phyloP scores from a whole-genome alignment of 495 filamentous ascomycete species.

The Talaromyces thailandensis region DNA sequence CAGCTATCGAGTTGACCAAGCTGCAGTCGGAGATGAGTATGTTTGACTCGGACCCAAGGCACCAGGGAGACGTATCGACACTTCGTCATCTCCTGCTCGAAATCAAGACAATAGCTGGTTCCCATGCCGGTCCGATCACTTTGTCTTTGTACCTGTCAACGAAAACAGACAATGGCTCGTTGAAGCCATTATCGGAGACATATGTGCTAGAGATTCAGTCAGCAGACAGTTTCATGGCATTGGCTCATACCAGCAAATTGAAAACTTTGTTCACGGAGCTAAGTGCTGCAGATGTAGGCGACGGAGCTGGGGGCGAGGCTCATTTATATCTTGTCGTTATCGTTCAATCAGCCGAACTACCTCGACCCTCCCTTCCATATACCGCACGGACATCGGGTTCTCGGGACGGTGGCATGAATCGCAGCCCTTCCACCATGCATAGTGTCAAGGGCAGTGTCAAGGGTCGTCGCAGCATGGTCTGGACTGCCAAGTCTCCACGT shows the following conservation, averaged over 20 bases:
- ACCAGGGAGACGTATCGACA: slow-evolving; percentile 56
- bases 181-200: slow-evolving; percentile 69
- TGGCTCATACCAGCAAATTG: slow-evolving; percentile 52
- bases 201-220: slow-evolving; percentile 73
- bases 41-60: slow-evolving; percentile 65
- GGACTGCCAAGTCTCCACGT: slow-evolving; percentile 41
- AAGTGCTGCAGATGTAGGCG: slow-evolving; percentile 72
- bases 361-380: slow-evolving; percentile 25
- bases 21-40: slow-evolving; percentile 95
- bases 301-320: slow-evolving; percentile 52
- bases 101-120: slow-evolving; percentile 68
- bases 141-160: slow-evolving; percentile 73
- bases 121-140: slow-evolving; percentile 60
- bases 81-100: slow-evolving; percentile 82
- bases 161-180: slow-evolving; percentile 48
- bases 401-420: slow-evolving; percentile 28
- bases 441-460: slow-evolving; percentile 35
- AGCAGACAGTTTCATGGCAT: slow-evolving; percentile 52
- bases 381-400: slow-evolving; percentile 22
- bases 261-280: slow-evolving; percentile 86
- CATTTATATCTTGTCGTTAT: slow-evolving; percentile 81
- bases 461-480: slow-evolving; percentile 76
- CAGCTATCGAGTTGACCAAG: slow-evolving; percentile 80
- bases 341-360: slow-evolving; percentile 55
- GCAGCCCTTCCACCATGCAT: slow-evolving; percentile 15